A percentile compares a stretch with the other conserved stretches of the same genome.
Evolutionary conservation across 2,329 filamentous ascomycete genomes (phyloP).

Genomic region (Cryphonectria parasitica): DNA sequence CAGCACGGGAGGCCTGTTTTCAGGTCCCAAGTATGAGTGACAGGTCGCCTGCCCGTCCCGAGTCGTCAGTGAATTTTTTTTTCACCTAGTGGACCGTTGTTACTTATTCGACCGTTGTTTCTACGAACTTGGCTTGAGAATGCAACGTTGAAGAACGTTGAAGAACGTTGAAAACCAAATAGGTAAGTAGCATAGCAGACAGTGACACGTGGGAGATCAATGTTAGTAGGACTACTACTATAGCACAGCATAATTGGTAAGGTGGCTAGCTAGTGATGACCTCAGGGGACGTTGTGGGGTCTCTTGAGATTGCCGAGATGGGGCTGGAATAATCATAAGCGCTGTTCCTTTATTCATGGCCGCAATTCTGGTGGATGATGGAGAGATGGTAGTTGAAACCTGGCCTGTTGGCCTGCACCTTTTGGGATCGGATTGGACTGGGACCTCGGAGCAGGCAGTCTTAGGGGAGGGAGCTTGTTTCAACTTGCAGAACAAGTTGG

Average conservation of each 20-base stretch:
- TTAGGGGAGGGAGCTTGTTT: constrained; percentile 2
- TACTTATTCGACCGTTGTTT: background rate
- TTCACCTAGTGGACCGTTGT: background rate
- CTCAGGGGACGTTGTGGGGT: constrained; percentile 20
- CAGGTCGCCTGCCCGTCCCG: background rate
- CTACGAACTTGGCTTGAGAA: background rate
- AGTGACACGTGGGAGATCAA: no score
- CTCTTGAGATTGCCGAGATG: constrained; percentile 16
- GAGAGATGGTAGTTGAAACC: constrained; percentile 20
- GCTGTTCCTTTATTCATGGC: background rate
- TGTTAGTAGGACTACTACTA: background rate
- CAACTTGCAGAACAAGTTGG: background rate
- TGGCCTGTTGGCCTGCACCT: constrained; percentile 17
- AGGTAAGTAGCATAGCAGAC: background rate
- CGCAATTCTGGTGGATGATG: background rate
- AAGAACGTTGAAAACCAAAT: background rate
- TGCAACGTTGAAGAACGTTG: background rate
- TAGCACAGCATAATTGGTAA: background rate
- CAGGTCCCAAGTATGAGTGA: background rate
- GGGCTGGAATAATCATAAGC: constrained; percentile 20
- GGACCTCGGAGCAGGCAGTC: background rate
- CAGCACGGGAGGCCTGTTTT: background rate
- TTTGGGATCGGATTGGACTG: background rate
- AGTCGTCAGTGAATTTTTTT: background rate
- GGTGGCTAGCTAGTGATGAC: constrained; percentile 2